Percentiles rank a stretch among this genome's conserved stretches.
phyloP scores from a whole-genome alignment of 805 yeast species.

The Suhomyces sp. region DNA sequence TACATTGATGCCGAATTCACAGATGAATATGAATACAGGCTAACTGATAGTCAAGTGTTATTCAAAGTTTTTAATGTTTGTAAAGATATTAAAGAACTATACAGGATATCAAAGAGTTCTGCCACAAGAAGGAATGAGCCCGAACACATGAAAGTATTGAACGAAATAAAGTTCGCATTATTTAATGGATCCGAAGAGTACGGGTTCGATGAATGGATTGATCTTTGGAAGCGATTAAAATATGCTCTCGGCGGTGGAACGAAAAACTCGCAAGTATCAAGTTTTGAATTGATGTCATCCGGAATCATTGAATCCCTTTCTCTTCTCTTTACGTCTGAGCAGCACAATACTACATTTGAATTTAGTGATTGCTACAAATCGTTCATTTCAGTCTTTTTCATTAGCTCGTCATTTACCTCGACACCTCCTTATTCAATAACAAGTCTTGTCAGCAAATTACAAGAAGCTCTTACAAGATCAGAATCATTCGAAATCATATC shows the following conservation, averaged over 20 bases:
- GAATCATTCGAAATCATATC: constrained; percentile 69
- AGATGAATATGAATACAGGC: constrained; percentile 23
- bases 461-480: constrained; percentile 68
- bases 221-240: constrained; percentile 22
- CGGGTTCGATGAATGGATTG: constrained; percentile 39
- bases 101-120: constrained; percentile 20
- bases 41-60: constrained; percentile 17
- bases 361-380: constrained; percentile 40
- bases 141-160: constrained; percentile 18
- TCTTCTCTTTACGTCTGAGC: constrained; percentile 27
- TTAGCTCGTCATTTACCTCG: constrained; percentile 5
- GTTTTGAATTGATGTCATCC: constrained; percentile 72
- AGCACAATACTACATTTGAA: constrained; percentile 17
- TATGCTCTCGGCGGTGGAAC: constrained; percentile 14
- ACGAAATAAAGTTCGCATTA: constrained; percentile 12
- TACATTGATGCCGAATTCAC: constrained; percentile 32
- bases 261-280: constrained; percentile 45
- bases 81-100: constrained; percentile 27
- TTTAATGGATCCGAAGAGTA: constrained; percentile 6
- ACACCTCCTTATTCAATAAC: constrained; percentile 29
- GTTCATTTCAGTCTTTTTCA: constrained; percentile 44
- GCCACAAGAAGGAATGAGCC: constrained; percentile 12
- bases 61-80: constrained; percentile 16
- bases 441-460: constrained; percentile 56
- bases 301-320: constrained; percentile 54